Conservation (phyloP, 176 grass and related monocot genomes). For the Metroxylon sagu region DNA sequence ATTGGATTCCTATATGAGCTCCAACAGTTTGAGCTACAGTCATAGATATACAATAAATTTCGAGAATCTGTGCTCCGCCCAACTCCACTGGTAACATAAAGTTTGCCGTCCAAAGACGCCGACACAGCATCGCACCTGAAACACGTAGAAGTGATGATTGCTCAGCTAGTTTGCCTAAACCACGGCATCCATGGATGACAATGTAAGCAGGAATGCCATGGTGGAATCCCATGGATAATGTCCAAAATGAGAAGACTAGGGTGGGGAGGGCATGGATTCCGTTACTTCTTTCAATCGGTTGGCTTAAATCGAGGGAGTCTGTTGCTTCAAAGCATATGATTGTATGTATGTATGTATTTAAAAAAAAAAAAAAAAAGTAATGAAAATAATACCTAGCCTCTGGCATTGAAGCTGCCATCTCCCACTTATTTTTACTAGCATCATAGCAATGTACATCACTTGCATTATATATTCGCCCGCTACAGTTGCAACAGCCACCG, state of each 20-base stretch:
- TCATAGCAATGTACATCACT: conserved; percentile 69
- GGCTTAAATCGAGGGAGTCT: too few relatives aligned
- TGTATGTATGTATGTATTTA: too few relatives aligned
- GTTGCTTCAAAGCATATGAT: too few relatives aligned
- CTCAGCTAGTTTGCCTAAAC: too few relatives aligned
- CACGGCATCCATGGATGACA: too few relatives aligned
- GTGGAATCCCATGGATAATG: too few relatives aligned
- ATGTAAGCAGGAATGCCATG: too few relatives aligned
- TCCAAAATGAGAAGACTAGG: too few relatives aligned
- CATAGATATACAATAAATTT: conserved; percentile 77
- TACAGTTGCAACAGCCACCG: conserved; percentile 74
- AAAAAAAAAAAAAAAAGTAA: neutral
- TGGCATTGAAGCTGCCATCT: conserved; percentile 47
- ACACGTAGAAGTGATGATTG: too few relatives aligned
- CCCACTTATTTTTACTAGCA: conserved; percentile 45
- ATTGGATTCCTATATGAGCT: conserved; percentile 46
- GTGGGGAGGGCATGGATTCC: too few relatives aligned
- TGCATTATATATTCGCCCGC: conserved; percentile 27
- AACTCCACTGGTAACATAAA: conserved; percentile 45
- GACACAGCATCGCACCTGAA: conserved; percentile 55
- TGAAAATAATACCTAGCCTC: conserved; percentile 44
- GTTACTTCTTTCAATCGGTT: too few relatives aligned
- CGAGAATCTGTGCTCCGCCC: conserved; percentile 39
- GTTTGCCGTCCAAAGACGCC: conserved; percentile 34
- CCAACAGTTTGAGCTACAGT: conserved; percentile 42